Base-by-base conservation (phyloP, 2,329 filamentous ascomycete genomes). In the Aplosporella prunicola region DNA sequence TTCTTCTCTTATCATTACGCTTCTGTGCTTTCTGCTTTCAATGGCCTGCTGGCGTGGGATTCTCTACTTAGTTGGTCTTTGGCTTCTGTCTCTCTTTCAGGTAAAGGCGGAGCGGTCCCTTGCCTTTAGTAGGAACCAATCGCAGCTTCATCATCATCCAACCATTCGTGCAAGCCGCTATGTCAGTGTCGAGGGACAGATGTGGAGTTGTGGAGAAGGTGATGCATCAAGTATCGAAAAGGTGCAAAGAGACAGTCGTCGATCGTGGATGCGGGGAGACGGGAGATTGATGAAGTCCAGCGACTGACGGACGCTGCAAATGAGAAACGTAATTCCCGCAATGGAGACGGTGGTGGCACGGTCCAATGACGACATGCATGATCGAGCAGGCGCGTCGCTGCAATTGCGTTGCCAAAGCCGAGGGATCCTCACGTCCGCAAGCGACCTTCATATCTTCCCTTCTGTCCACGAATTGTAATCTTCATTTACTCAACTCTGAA, bases 1-100 rank as follows among this genome's bases (percentile, higher is more conserved):
- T 16, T 49, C 47, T 58, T 55, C n/a, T n/a, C n/a, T n/a, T n/a
- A n/a, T n/a, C 31, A 30, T 35, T 26, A 23, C n/a, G 31, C 38
- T 40, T 24, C 15, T 20, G 11, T 17, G n/a, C 11, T 14, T 13
- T 13, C 20, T 31, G 9, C 9, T 34, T 20, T 24, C 17, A 26
- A 26, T n/a, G n/a, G n/a, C 32, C 14, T 23, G 32, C 32, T 33
- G 38, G 38, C 25, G 31, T 40, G 32, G 31, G 25, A 16, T 33
- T 13, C 20, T 32, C 50, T 52, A 55, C 42, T 56, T 52, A 45
- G 45, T 51, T 53, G 49, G 54, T 33, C 26, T 20, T 35, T 36
- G 42, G 32, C 43, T 35, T 31, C 26, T 41, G 42, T 41, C 47
- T 39, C 44, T 36, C 34, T 3, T 36, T 36, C 30, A 27, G 18